A percentile compares a stretch with the other conserved stretches of the same genome.
Evolutionary conservation across 176 grass and related monocot species (phyloP).

Genomic region (Juncus effusus): DNA sequence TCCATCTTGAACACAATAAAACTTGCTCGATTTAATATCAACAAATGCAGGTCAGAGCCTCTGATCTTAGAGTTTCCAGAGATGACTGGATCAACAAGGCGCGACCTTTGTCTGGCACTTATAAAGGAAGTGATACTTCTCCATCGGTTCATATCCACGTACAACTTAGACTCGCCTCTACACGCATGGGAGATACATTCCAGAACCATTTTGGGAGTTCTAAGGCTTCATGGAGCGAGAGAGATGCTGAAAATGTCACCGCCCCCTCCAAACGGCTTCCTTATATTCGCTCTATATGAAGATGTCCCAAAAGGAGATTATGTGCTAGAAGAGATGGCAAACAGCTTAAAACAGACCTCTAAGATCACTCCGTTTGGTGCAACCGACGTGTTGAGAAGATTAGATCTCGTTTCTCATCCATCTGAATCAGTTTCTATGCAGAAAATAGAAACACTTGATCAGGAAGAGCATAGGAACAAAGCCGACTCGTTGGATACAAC

Average conservation of each 20-base stretch:
- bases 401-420: conserved; percentile 34
- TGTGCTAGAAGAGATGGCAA: conserved; percentile 71
- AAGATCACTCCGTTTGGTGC: conserved; percentile 56
- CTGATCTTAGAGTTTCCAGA: conserved; percentile 85
- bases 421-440: conserved; percentile 23
- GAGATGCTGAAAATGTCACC: conserved; percentile 83
- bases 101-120: conserved; percentile 81
- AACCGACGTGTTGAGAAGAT: conserved; percentile 62
- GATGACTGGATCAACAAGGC: conserved; percentile 83
- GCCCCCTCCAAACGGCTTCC: conserved; percentile 55
- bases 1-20: not conserved
- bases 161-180: conserved; percentile 52
- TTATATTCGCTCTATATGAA: conserved; percentile 74
- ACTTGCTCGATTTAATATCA: not conserved
- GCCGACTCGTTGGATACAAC: conserved; percentile 44
- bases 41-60: conserved; percentile 63
- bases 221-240: conserved; percentile 87
- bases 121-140: conserved; percentile 66
- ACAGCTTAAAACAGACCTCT: conserved; percentile 54
- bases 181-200: conserved; percentile 66
- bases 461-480: conserved; percentile 33
- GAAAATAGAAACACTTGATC: conserved; percentile 32
- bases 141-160: conserved; percentile 65
- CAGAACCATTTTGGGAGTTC: conserved; percentile 62
- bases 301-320: conserved; percentile 80